Evolutionary conservation across 1,139 yeast genomes (phyloP), one percentile per base, ranked within the genome.

Genomic region (Scheffersomyces parashehatae): DNA sequence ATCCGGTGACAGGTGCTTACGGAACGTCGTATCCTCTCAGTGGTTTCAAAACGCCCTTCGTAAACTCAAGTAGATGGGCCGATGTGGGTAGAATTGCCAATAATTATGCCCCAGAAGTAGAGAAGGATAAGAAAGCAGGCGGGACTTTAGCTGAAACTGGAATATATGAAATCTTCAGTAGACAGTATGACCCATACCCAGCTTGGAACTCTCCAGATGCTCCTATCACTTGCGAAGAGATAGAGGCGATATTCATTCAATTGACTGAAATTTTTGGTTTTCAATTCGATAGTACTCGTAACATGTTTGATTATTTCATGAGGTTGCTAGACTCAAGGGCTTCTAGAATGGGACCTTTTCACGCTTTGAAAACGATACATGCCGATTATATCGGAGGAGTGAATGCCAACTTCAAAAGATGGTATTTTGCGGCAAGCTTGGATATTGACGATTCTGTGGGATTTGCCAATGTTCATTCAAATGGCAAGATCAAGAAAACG

Each of bases 351-450:
- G 71, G 75, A 0, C 78, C 87, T 0, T 53, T 50, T 1, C 70
- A 65, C 38, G 89, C 91, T 0, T 66, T 85, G 43, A 62, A 71
- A 37, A 74, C 88, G 0, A 54, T 85, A 37, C 90, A 85, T 62
- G 87, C 85, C 0, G 87, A 85, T 45, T 85, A 84, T 56, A 81
- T 93, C 59, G 98, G 98, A 36, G 98, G 98, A 42, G 87, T 86
- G 51, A 81, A 89, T 50, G 85, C 98, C 28, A 93, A 93, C 67
- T 93, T 87, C 69, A 81, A 88, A 58, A 91, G 88, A 63, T 93
- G 99, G 99, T 93, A 88, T 66, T 89, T 93, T 68, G 97, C 97
- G 29, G 90, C 97, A 36, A 93, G 86, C 67, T 68, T 89, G 49
- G 95, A 88, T 65, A 72, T 88, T 54, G 97, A 90, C 64, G 91